Base-by-base conservation (phyloP, 441 rosid species). In the Kokia cookei region DNA sequence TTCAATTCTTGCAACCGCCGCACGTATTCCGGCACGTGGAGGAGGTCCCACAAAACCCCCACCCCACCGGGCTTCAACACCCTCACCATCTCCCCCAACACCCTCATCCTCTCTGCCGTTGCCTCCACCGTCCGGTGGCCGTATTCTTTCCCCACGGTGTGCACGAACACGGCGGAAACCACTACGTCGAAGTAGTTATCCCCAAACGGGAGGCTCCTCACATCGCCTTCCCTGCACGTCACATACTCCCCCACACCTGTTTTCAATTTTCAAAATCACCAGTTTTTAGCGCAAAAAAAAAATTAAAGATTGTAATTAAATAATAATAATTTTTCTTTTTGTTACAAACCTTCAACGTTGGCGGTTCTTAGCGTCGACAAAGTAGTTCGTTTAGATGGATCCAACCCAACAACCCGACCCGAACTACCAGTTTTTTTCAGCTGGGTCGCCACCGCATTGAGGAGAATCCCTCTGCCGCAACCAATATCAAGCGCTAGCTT, bases 361-460 rank as follows among this genome's bases (percentile, higher is more conserved):
- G 99, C 99, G 3, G 98, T 94, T 32, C 96, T 86, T 29, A 94
- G 90, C 37, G 97, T 93, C 9, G 99, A 93, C 64, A 94, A 83
- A 12, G 97, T 88, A n/a, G 93, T 94, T 70, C 74, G 73, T 82
- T 88, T 93, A 10, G 92, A 85, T 58, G 93, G 89, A 83, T 91
- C 99, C 81, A 94, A 77, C 79, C 98, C 98, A 47, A 94, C 99
- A 62, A 94, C 94, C 78, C 97, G 92, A 64, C 99, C 99, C 50
- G 93, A 91, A 57, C 97, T 93, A 0, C 98, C 97, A 0, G 94
- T 89, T 75, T 94, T 94, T 82, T 94, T 94, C 54, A 94, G 83
- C 93, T 94, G 98, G n/a, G 89, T 93, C 27, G 99, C 99, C 76
- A 94, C 98, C 65, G 98, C 77, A 76, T 94, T 94, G 47, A 94